A percentile compares a stretch with the other conserved stretches of the same genome.
Conservation (phyloP, 768 basidiomycete species). For the Lactifluus hygrophoroides region DNA sequence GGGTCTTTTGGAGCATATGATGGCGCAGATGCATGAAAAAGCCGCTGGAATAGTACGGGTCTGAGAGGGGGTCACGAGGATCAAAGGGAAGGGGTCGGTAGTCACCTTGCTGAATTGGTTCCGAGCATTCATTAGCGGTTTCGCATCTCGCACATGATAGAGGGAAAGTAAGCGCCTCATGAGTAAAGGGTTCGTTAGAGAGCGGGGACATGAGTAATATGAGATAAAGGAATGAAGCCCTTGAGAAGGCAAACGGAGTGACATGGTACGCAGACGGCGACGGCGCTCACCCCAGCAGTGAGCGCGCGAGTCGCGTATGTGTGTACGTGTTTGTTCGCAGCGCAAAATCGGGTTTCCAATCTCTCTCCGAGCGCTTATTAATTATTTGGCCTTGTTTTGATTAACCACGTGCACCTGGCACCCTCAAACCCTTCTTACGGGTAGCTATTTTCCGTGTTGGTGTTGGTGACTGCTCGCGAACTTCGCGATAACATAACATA, state of each 20-base stretch:
- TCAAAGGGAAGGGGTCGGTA: neutral
- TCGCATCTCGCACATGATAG: neutral
- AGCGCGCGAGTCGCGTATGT: neutral
- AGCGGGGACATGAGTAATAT: constrained; percentile 47
- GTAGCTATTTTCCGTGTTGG: neutral
- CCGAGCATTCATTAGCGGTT: neutral
- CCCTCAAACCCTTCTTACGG: neutral
- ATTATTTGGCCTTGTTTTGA: neutral
- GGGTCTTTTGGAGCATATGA: constrained; percentile 64
- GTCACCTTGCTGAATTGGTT: constrained; percentile 16
- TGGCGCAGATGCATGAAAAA: constrained; percentile 61
- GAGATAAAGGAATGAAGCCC: constrained; percentile 27
- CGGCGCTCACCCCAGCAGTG: too few relatives aligned
- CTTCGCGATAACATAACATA: too few relatives aligned
- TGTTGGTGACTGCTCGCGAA: too few relatives aligned
- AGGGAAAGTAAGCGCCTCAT: constrained; percentile 4
- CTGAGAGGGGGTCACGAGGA: constrained; percentile 4
- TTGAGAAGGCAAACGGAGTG: constrained; percentile 35
- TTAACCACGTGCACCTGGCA: neutral
- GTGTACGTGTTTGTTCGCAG: neutral
- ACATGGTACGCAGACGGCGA: constrained; percentile 30
- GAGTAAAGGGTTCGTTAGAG: constrained; percentile 13
- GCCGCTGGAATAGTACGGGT: constrained; percentile 41
- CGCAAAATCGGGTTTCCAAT: neutral
- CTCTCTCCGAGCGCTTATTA: too few relatives aligned